These are phyloP conservation scores for Ascosphaera pollenicola DNA, from an alignment of 2,329 filamentous ascomycete species.

Conservation along the genomic window DNA sequence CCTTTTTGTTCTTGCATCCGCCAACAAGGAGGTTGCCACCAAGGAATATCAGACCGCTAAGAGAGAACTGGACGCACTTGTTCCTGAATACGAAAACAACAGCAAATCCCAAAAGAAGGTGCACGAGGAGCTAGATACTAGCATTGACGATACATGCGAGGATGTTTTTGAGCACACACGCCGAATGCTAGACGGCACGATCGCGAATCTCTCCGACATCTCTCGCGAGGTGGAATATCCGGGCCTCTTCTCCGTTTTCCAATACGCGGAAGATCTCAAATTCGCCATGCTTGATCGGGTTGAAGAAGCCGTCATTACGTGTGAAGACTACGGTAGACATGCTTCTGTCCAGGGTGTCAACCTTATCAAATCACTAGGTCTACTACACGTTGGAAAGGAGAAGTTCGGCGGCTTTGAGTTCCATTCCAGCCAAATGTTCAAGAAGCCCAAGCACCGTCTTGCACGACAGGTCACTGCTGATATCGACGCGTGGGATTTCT, in stretches of 20 bases:
- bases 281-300: conserved; percentile 80
- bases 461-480: conserved; percentile 72
- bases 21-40: conserved; percentile 73
- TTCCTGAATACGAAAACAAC: conserved; percentile 66
- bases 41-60: conserved; percentile 67
- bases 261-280: conserved; percentile 85
- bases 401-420: conserved; percentile 74
- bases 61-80: conserved; percentile 57
- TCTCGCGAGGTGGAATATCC: conserved; percentile 72
- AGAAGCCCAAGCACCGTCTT: conserved; percentile 54
- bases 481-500: conserved; percentile 80
- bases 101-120: conserved; percentile 61
- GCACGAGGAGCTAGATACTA: conserved; percentile 56
- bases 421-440: conserved; percentile 86
- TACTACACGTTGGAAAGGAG: conserved; percentile 62
- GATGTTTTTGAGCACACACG: conserved; percentile 73
- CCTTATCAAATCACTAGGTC: conserved; percentile 67
- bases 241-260: conserved; percentile 63
- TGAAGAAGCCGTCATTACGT: conserved; percentile 50
- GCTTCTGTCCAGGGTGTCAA: conserved; percentile 65
- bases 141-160: conserved; percentile 66
- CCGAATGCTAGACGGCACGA: conserved; percentile 49
- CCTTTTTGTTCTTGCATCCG: conserved; percentile 56
- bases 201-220: conserved; percentile 51
- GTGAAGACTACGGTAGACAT: conserved; percentile 65